Percentiles rank a stretch among this genome's conserved stretches.
phyloP scores from a whole-genome alignment of 1,139 yeast genomes.

The Trichomonascaceae sp. region DNA sequence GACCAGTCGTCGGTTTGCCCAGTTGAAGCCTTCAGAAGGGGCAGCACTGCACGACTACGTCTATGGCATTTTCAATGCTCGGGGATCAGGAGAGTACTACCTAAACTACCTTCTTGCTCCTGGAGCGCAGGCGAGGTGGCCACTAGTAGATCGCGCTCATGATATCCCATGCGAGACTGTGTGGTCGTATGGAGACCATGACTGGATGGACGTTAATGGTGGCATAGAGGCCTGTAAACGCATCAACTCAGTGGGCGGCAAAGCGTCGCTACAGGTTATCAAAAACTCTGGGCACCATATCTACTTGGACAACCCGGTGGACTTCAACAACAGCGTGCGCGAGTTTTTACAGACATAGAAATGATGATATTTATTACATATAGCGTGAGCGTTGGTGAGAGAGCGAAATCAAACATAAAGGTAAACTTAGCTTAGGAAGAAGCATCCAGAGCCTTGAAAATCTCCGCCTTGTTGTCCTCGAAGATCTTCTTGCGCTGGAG shows the following conservation, averaged over 20 bases:
- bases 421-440: neutral
- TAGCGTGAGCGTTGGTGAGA: no score
- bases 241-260: conserved; percentile 22
- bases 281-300: conserved; percentile 64
- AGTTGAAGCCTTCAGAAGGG: conserved; percentile 17
- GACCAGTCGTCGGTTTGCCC: conserved; percentile 28
- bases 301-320: conserved; percentile 58
- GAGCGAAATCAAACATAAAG: neutral
- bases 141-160: conserved; percentile 51
- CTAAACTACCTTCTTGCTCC: conserved; percentile 55
- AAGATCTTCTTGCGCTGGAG: conserved; percentile 88
- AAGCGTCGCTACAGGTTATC: conserved; percentile 32
- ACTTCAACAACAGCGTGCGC: conserved; percentile 40
- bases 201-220: conserved; percentile 76
- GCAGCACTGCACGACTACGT: conserved; percentile 39
- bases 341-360: conserved; percentile 27
- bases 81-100: conserved; percentile 54
- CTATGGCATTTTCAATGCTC: conserved; percentile 45
- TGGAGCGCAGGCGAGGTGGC: conserved; percentile 64
- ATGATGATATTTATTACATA: no score
- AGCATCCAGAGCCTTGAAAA: conserved; percentile 13
- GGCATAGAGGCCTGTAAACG: conserved; percentile 41
- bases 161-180: conserved; percentile 27
- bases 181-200: conserved; percentile 68
- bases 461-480: conserved; percentile 29